Base-by-base conservation (phyloP, 2,329 filamentous ascomycete genomes). In the Emergomyces orientalis region DNA sequence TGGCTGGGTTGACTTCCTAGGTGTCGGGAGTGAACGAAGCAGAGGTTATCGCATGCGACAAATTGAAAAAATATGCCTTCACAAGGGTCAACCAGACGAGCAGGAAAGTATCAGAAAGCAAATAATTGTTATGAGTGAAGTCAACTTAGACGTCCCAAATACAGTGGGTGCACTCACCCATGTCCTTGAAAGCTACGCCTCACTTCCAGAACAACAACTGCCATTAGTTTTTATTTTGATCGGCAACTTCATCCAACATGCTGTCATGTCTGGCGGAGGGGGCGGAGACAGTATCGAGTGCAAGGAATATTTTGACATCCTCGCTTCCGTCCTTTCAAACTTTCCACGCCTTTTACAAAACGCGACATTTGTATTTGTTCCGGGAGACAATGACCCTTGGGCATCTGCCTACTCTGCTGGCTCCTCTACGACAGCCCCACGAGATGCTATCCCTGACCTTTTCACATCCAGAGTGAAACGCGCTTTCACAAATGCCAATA, bases 361-460 rank as follows among this genome's bases (percentile, higher is more conserved):
- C 32, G 88, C 89, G 5, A 93, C 89, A 0, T 96, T 97, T 73
- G 81, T 96, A 39, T 96, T 99, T 71, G 89, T 97, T 0, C 94
- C 94, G 0, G 94, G 94, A 37, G 93, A 97, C 76, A 96, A 97
- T 73, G 94, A 99, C 73, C 92, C 90, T n/a, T 99, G 94, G 94
- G 85, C 88, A 5, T 96, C 91, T 0, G 84, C 91, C 1, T 96
- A 96, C 73, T 78, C 78, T 39, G 72, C 75, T 47, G 79, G 79
- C 30, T 77, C 77, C 57, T 73, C 77, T 6, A 80, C 75, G 71
- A 78, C 71, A 69, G 77, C 78, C 64, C 80, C 71, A 55, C 79
- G 68, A 69, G 79, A 68, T 67, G 77, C 83, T 0, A 84, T 99
- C 1, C 94, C 94, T 0, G 89, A 93, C 7, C 79, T 97, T 68